Percentiles rank a stretch among this genome's conserved stretches.
phyloP scores from a whole-genome alignment of 208 protist genomes.

The Acanthamoeba triangularis region DNA sequence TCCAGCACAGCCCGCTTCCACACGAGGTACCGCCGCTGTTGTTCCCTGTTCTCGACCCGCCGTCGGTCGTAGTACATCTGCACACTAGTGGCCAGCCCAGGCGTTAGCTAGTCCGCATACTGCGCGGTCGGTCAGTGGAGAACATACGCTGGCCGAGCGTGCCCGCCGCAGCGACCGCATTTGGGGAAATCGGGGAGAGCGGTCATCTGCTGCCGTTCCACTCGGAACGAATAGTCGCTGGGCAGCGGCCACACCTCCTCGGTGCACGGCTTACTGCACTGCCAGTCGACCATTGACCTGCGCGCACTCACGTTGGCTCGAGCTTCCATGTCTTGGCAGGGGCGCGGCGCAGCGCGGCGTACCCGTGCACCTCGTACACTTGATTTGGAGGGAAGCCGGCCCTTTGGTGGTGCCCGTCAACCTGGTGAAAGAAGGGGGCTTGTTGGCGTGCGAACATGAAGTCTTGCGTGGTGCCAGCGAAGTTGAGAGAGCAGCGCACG shows the following conservation, averaged over 20 bases:
- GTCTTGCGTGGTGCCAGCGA: too few species aligned
- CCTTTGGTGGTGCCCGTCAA: constrained; percentile 15
- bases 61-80: constrained; percentile 43
- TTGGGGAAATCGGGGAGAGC: not conserved
- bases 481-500: not conserved
- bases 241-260: not conserved
- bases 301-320: not conserved
- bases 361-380: constrained; percentile 45
- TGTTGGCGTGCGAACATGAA: too few species aligned
- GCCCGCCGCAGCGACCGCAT: not conserved
- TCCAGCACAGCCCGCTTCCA: constrained; percentile 10
- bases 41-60: not conserved
- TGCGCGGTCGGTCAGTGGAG: too few species aligned
- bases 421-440: too few species aligned
- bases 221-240: not conserved
- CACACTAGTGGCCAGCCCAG: not conserved
- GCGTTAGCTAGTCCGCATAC: too few species aligned
- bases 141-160: constrained; percentile 22
- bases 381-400: not conserved
- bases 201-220: not conserved
- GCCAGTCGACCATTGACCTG: constrained; percentile 37
- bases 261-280: constrained; percentile 26
- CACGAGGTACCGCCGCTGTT: not conserved
- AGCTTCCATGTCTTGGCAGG: too few species aligned
- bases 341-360: not conserved